Evolutionary conservation across 192 early-diverging fungal genomes (phyloP).

Genomic region (Rhizophlyctis rosea): DNA sequence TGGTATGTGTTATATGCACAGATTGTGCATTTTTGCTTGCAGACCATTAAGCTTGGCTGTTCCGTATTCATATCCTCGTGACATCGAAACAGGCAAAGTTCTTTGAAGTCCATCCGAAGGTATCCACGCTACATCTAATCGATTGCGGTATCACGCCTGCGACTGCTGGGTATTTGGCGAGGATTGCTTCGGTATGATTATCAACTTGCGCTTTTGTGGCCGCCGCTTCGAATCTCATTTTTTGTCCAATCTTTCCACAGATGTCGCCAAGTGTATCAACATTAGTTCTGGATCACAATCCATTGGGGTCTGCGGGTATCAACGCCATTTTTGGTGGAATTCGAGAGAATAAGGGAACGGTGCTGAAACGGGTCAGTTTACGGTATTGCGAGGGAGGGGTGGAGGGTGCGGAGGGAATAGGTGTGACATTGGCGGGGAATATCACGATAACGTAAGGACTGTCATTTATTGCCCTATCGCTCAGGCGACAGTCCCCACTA

Average conservation of each 20-base stretch:
- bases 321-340: conserved; percentile 27
- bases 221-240: no score
- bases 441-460: conserved; percentile 13
- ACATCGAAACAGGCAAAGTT: conserved; percentile 24
- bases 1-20: conserved; percentile 27
- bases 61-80: background rate
- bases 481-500: conserved; percentile 4
- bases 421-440: conserved; percentile 23
- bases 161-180: conserved; percentile 15
- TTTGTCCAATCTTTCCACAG: no score
- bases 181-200: no score
- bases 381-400: conserved; percentile 35
- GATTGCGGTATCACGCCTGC: conserved; percentile 34
- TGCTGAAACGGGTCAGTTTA: conserved; percentile 24
- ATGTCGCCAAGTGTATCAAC: conserved; percentile 21
- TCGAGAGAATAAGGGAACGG: conserved; percentile 14
- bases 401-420: conserved; percentile 24
- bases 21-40: no score
- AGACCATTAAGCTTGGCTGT: background rate
- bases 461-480: background rate
- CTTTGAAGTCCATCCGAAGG: conserved; percentile 21
- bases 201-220: no score
- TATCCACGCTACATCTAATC: conserved; percentile 37
- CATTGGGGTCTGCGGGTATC: conserved; percentile 27
- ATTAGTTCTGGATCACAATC: conserved; percentile 38